Base-by-base conservation (phyloP, 768 basidiomycete genomes). In the Xerocomus brunneocitrinus region DNA sequence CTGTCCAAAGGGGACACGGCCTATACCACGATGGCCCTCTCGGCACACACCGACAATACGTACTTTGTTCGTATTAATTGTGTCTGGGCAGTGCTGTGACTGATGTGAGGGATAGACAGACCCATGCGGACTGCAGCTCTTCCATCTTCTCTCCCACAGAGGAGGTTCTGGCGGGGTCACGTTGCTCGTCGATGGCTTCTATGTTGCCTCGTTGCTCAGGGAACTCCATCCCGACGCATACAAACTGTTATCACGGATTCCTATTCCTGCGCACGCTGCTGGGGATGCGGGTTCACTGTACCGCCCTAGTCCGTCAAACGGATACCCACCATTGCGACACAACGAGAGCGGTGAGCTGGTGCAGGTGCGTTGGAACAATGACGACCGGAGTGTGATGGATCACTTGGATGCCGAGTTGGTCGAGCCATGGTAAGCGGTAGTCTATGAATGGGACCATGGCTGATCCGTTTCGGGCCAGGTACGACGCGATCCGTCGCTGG, bases 111-210 rank as follows among this genome's bases (percentile, higher is more conserved):
- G 42, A 48, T 47, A 92, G 89, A 95, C 89, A 25, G 91, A 98
- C 67, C 95, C 95, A 4, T 89, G 88, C 52, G 95, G 95, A n/a
- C 74, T 98, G 12, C 97, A 99, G 62, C 75, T 97, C 43, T 98
- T 98, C 74, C 97, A 99, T 70, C 79, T 98, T 41, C 83, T 98
- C 35, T 89, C 88, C 0, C 83, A 91, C 66, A 80, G 84, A 3
- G 82, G 83, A 2, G 93, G 93, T 19, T 76, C 77, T 13, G 95
- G 95, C 1, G 95, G 95, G 14, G 78, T 84, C 3, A 91, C 91
- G 4, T 78, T 98, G n/a, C 85, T 98, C 40, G 92, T 98, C 13
- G 95, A 99, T 64, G 95, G 92, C 25, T 97, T 97, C 76, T 89
- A 95, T 65, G 87, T 85, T 50, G 95, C 95, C 1, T 84, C 85